Evolutionary conservation across 148 eudicot species (phyloP).

Genomic region (Arbutus unedo): DNA sequence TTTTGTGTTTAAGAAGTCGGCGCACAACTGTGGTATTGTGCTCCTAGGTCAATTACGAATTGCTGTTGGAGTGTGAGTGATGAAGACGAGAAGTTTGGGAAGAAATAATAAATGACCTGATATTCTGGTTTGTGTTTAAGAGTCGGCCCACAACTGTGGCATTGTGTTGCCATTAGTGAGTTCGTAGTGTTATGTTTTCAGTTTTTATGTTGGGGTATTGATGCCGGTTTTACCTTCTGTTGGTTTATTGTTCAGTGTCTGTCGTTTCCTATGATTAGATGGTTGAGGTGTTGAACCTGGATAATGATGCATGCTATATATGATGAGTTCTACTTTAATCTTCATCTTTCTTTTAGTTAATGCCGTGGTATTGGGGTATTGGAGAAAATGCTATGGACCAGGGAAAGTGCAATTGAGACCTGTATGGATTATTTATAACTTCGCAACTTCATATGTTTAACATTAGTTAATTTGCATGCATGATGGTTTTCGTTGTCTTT

Average conservation of each 20-base stretch:
- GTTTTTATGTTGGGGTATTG: background rate
- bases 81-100: constrained; percentile 41
- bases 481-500: background rate
- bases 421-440: background rate
- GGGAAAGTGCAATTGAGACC: background rate
- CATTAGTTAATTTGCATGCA: background rate
- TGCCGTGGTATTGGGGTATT: background rate
- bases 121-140: background rate
- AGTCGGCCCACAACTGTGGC: background rate
- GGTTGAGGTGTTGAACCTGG: background rate
- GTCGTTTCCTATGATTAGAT: background rate
- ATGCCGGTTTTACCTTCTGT: background rate
- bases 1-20: background rate
- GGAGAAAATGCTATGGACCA: background rate
- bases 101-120: constrained; percentile 17
- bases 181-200: background rate
- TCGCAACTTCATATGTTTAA: background rate
- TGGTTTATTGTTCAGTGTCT: background rate
- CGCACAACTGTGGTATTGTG: background rate
- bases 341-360: background rate
- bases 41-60: constrained; percentile 30
- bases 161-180: background rate
- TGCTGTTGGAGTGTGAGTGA: constrained; percentile 44
- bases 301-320: background rate
- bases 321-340: background rate